Conservation (phyloP, 192 early-diverging fungal species). For the Dissophora ornata region DNA sequence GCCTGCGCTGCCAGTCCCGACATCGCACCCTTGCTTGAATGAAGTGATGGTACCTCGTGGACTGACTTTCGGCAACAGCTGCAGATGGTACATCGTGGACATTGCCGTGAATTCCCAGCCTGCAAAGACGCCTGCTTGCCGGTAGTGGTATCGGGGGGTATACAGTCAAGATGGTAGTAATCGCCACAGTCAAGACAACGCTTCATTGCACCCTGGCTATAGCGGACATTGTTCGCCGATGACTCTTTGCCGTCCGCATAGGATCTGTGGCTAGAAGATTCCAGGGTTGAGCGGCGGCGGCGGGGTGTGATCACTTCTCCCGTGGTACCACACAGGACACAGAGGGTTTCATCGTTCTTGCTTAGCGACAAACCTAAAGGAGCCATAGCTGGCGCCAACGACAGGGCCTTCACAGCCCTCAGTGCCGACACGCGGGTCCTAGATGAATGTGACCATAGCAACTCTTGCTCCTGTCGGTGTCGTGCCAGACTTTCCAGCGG, state of each 20-base stretch:
- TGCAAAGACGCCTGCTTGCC: neutral
- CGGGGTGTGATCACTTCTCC: neutral
- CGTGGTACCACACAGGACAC: constrained; percentile 15
- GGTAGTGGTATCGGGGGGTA: neutral
- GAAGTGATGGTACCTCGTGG: neutral
- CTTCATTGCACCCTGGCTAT: constrained; percentile 16
- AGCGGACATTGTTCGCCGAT: no score
- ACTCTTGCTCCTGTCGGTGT: constrained; percentile 14
- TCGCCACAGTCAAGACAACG: constrained; percentile 62
- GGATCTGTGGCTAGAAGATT: no score
- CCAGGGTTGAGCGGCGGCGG: neutral
- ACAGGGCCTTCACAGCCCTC: neutral
- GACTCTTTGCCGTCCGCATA: no score
- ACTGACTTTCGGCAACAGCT: constrained; percentile 20
- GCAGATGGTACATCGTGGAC: constrained; percentile 33
- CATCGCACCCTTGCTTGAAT: no score
- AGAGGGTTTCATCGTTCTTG: constrained; percentile 1
- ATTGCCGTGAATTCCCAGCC: constrained; percentile 14
- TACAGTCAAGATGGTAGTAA: constrained; percentile 61
- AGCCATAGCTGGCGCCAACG: neutral
- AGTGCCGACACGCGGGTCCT: neutral
- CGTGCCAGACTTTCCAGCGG: constrained; percentile 24
- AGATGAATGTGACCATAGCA: neutral
- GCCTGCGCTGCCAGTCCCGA: neutral
- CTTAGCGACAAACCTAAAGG: neutral